phyloP scores from a whole-genome alignment of 768 basidiomycete species.

The Leccinum subgranulosum region DNA sequence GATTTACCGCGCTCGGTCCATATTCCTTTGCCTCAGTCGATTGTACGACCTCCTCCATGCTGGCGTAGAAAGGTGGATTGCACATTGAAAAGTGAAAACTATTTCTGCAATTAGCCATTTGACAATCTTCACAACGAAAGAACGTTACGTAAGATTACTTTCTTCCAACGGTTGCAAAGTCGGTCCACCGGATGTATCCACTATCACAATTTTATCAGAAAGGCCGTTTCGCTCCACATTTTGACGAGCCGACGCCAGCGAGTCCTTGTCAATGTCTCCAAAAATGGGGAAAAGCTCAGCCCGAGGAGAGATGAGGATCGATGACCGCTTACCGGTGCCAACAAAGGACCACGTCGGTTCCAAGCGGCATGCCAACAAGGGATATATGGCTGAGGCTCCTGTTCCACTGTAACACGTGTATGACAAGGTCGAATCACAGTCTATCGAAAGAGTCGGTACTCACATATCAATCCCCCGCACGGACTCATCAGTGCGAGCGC shows the following conservation, averaged over 20 bases:
- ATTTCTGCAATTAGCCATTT: background rate
- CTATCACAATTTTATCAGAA: constrained; percentile 45
- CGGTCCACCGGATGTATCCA: constrained; percentile 35
- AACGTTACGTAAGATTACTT: constrained; percentile 4
- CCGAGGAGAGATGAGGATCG: background rate
- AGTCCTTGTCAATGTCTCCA: constrained; percentile 69
- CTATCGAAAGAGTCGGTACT: constrained; percentile 15
- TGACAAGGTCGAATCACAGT: background rate
- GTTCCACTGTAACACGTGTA: constrained; percentile 53
- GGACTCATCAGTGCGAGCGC: constrained; percentile 3
- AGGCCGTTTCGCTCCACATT: constrained; percentile 64
- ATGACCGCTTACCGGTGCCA: constrained; percentile 56
- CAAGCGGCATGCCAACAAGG: constrained; percentile 63
- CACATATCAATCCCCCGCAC: constrained; percentile 74
- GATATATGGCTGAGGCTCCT: constrained; percentile 88
- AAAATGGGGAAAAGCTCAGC: background rate
- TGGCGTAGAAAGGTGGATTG: constrained; percentile 95
- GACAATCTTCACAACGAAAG: background rate
- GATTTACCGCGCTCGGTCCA: constrained; percentile 65
- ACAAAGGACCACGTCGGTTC: constrained; percentile 55
- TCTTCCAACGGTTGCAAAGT: constrained; percentile 40
- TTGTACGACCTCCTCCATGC: constrained; percentile 57
- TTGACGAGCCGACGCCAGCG: constrained; percentile 48
- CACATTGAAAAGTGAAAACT: constrained; percentile 86
- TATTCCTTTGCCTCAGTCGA: constrained; percentile 63